A percentile compares a stretch with the other conserved stretches of the same genome.
These are phyloP conservation scores for Nicotiana obtusifolia DNA, from an alignment of 257 asterid species.

Conservation along the genomic window DNA sequence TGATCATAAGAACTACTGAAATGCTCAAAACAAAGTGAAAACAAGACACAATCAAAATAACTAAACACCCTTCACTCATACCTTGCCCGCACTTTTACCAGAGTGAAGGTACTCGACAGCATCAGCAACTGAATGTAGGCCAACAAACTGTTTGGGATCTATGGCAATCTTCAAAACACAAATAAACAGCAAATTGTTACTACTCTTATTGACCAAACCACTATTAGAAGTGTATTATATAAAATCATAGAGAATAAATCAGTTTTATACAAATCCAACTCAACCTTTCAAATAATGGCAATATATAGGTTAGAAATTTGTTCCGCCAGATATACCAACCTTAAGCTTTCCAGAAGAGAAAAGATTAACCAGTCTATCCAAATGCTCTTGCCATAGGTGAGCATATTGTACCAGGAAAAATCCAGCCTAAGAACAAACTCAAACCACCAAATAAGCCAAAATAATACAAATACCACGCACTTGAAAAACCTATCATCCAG, in stretches of 20 bases:
- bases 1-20: background rate
- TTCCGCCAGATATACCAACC: slow-evolving; percentile 30
- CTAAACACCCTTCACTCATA: slow-evolving; percentile 13
- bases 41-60: background rate
- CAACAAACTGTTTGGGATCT: slow-evolving; percentile 73
- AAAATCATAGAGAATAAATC: background rate
- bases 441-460: slow-evolving; percentile 11
- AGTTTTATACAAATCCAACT: background rate
- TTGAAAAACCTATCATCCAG: background rate
- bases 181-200: background rate
- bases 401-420: slow-evolving; percentile 84
- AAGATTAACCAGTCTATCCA: slow-evolving; percentile 61
- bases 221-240: background rate
- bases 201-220: background rate
- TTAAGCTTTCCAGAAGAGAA: slow-evolving; percentile 66
- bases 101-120: slow-evolving; percentile 93
- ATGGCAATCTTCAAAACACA: slow-evolving; percentile 43
- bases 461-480: background rate
- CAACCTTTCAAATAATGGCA: background rate
- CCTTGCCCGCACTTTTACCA: slow-evolving; percentile 95
- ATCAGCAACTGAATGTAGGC: slow-evolving; percentile 73
- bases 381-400: slow-evolving; percentile 78
- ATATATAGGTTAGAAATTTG: background rate
- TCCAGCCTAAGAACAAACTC: slow-evolving; percentile 58
- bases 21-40: background rate